A percentile compares a stretch with the other conserved stretches of the same genome.
Conservation (phyloP, 1,284 basidiomycete species). For the Stygiomarasmius scandens region DNA sequence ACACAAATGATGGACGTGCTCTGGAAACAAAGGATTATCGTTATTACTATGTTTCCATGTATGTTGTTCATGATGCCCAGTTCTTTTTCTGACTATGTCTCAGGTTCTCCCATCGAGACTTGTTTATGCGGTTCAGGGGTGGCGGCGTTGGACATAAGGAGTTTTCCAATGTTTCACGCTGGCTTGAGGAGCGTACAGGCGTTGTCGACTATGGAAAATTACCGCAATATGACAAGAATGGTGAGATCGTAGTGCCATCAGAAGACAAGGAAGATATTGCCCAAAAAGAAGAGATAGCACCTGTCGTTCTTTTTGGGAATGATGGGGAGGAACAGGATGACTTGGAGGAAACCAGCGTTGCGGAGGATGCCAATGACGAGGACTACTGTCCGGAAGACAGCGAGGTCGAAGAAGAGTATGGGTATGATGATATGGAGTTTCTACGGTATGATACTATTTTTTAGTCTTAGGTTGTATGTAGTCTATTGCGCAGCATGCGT, state of each 20-base stretch:
- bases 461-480: no score
- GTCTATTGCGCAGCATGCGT: no score
- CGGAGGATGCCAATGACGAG: neutral
- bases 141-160: slow-evolving; percentile 1
- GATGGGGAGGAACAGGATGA: neutral
- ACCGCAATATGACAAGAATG: slow-evolving; percentile 3
- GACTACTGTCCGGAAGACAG: neutral
- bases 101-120: slow-evolving; percentile 14
- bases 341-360: no score
- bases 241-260: neutral
- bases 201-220: neutral
- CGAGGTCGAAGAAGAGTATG: no score
- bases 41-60: slow-evolving; percentile 28
- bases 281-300: slow-evolving; percentile 1
- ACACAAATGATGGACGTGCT: neutral
- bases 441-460: no score
- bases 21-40: slow-evolving; percentile 23
- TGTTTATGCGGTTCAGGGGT: neutral
- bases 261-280: neutral
- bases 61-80: slow-evolving; percentile 9
- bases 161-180: neutral
- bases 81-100: neutral
- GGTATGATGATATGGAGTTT: no score
- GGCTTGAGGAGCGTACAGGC: neutral
- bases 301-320: no score